Percentiles rank a stretch among this genome's conserved stretches.
phyloP scores from a whole-genome alignment of 805 yeast species.

The Lipomyces orientalis region DNA sequence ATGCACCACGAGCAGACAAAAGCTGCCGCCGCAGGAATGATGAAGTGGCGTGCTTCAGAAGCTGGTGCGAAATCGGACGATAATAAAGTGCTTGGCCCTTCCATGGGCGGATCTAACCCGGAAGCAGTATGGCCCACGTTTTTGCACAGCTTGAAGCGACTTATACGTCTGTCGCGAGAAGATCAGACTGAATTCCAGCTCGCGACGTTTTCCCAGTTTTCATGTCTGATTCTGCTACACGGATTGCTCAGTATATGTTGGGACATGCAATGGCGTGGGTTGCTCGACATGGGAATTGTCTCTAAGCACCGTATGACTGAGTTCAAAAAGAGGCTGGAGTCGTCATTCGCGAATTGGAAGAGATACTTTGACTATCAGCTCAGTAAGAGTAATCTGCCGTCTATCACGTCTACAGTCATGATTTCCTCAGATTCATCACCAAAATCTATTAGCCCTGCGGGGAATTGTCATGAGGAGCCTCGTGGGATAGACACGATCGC shows the following conservation, averaged over 20 bases:
- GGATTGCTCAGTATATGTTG: slow-evolving; percentile 47
- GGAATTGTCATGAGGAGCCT: neutral
- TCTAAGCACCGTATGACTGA: slow-evolving; percentile 45
- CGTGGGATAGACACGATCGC: neutral
- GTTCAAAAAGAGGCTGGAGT: slow-evolving; percentile 44
- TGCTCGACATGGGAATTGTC: slow-evolving; percentile 48
- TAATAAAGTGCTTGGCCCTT: slow-evolving; percentile 5
- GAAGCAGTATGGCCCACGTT: slow-evolving; percentile 33
- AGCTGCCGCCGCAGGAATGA: slow-evolving; percentile 23
- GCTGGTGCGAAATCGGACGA: neutral
- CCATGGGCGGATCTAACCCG: neutral
- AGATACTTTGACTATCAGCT: slow-evolving; percentile 49
- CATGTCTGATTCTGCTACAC: slow-evolving; percentile 49
- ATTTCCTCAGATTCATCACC: slow-evolving; percentile 17
- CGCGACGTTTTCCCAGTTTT: slow-evolving; percentile 44
- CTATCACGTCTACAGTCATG: slow-evolving; percentile 31
- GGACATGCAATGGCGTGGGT: slow-evolving; percentile 47
- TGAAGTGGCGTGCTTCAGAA: slow-evolving; percentile 16
- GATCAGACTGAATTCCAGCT: slow-evolving; percentile 31
- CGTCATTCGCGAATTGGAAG: slow-evolving; percentile 48
- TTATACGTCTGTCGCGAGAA: slow-evolving; percentile 29
- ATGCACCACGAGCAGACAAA: slow-evolving; percentile 24
- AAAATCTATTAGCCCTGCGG: neutral
- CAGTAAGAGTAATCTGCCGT: slow-evolving; percentile 33
- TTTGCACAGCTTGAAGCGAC: slow-evolving; percentile 31